phyloP scores from a whole-genome alignment of 73 alveolate species.

The Tetrahymena elliotti region DNA sequence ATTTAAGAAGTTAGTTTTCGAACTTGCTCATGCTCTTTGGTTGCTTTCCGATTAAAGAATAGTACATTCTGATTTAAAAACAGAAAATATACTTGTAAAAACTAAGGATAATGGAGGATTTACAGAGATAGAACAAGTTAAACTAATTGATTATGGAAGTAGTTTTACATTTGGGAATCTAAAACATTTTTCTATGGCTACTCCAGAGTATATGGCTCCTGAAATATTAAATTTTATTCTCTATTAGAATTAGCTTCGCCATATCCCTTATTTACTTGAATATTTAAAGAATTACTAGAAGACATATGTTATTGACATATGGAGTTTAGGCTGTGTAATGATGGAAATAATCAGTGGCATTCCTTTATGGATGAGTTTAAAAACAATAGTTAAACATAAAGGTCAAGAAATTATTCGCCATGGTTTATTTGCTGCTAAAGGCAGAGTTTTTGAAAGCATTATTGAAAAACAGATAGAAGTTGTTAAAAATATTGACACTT shows the following conservation, averaged over 20 bases:
- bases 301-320: conserved; percentile 35
- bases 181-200: conserved; percentile 42
- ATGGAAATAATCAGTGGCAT: conserved; percentile 34
- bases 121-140: conserved; percentile 4
- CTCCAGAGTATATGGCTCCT: conserved; percentile 47
- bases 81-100: conserved; percentile 31
- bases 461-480: conserved; percentile 30
- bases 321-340: conserved; percentile 42
- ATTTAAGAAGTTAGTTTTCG: conserved; percentile 14
- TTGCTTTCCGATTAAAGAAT: conserved; percentile 30
- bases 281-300: conserved; percentile 15
- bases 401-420: conserved; percentile 22
- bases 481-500: conserved; percentile 7
- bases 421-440: conserved; percentile 44
- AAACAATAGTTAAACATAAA: conserved; percentile 16
- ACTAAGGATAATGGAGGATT: conserved; percentile 8
- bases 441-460: conserved; percentile 35
- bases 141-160: conserved; percentile 42
- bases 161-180: conserved; percentile 37
- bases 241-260: conserved; percentile 10
- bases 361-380: conserved; percentile 43
- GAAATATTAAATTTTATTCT: conserved; percentile 30
- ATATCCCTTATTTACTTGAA: conserved; percentile 13
- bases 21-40: conserved; percentile 18
- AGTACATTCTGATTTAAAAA: conserved; percentile 40